A percentile compares a stretch with the other conserved stretches of the same genome.
These are phyloP conservation scores for Chalaropsis thielavioides DNA, from an alignment of 2,329 filamentous ascomycete species.

Conservation along the genomic window DNA sequence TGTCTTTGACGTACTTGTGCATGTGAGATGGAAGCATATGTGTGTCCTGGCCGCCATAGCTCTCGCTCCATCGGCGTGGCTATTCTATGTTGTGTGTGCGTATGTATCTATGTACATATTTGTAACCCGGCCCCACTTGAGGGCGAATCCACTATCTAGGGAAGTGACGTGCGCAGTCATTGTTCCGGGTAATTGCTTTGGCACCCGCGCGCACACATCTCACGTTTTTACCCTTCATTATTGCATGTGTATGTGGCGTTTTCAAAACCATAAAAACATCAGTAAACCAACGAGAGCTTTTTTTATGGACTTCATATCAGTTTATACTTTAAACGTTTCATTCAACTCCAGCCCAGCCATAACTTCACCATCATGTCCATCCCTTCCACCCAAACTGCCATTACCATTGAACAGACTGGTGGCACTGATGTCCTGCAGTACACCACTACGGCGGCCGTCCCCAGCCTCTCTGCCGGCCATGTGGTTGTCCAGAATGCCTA, in stretches of 20 bases:
- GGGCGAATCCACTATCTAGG: neutral
- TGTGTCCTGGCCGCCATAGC: too few relatives aligned
- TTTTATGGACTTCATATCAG: neutral
- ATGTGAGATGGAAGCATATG: too few relatives aligned
- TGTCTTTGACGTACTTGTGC: too few relatives aligned
- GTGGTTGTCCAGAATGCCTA: slow-evolving; percentile 47
- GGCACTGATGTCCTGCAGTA: slow-evolving; percentile 59
- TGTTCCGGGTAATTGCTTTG: neutral
- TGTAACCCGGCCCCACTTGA: slow-evolving; percentile 1
- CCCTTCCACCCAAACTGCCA: slow-evolving; percentile 48
- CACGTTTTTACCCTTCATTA: neutral
- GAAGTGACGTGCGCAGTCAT: neutral
- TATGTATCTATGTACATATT: too few relatives aligned
- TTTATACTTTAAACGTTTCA: neutral
- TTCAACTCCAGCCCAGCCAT: neutral
- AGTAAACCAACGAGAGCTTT: neutral
- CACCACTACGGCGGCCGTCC: slow-evolving; percentile 31
- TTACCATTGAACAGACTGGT: slow-evolving; percentile 48
- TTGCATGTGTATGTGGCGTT: neutral
- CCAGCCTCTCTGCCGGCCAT: slow-evolving; percentile 39
- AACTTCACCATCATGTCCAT: slow-evolving; percentile 48
- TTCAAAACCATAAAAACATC: neutral
- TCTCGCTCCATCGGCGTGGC: too few relatives aligned
- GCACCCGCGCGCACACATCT: slow-evolving; percentile 2
- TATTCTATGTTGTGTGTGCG: too few relatives aligned